A percentile compares a stretch with the other conserved stretches of the same genome.
These are phyloP conservation scores for Pythium sukuiense DNA, from an alignment of 352 stramenopile species.

Conservation along the genomic window DNA sequence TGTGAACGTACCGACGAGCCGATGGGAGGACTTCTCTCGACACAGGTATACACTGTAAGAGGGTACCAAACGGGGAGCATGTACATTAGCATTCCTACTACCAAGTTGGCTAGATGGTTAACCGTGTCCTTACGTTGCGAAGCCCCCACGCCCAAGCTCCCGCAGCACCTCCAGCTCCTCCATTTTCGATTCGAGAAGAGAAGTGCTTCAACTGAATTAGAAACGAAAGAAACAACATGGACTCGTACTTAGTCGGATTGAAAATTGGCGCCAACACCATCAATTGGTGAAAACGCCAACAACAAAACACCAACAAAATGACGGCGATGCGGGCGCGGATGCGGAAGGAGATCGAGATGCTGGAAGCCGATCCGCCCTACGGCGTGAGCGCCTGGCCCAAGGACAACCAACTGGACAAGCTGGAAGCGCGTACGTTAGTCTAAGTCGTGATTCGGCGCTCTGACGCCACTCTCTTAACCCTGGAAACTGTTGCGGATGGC, in stretches of 20 bases:
- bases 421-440: conserved; percentile 66
- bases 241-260: conserved; percentile 12
- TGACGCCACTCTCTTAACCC: not conserved
- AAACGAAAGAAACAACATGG: conserved; percentile 12
- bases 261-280: conserved; percentile 15
- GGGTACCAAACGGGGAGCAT: not conserved
- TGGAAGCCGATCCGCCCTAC: conserved; percentile 74
- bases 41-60: conserved; percentile 52
- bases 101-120: not conserved
- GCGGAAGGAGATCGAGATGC: conserved; percentile 84
- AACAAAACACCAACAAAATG: conserved; percentile 35
- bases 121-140: conserved; percentile 43
- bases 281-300: conserved; percentile 8
- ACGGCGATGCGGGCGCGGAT: conserved; percentile 75
- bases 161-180: conserved; percentile 48
- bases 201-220: conserved; percentile 13
- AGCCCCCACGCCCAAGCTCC: conserved; percentile 62
- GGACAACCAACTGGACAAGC: conserved; percentile 66
- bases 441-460: not conserved
- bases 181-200: conserved; percentile 28
- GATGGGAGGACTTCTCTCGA: conserved; percentile 25
- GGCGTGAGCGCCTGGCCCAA: conserved; percentile 78
- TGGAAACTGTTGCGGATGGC: conserved; percentile 1
- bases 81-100: not conserved
- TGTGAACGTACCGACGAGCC: conserved; percentile 33